These are phyloP conservation scores for Globisporangium cylindrosporum DNA, from an alignment of 352 stramenopile genomes.

Conservation along the genomic window DNA sequence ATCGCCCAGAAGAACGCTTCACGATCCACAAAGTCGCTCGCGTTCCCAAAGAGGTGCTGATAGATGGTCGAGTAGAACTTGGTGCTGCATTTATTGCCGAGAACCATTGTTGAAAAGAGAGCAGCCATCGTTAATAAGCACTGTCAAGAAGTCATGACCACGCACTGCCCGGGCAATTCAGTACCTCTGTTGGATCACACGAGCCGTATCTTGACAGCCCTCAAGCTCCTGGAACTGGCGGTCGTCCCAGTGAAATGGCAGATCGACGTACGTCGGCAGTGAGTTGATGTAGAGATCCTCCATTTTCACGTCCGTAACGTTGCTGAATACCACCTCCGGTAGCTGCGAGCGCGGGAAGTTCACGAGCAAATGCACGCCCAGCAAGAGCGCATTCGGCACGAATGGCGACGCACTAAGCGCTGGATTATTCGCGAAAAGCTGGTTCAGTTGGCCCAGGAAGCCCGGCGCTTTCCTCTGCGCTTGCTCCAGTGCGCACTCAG, in stretches of 20 bases:
- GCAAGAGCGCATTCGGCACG: conserved; percentile 61
- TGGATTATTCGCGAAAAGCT: conserved; percentile 36
- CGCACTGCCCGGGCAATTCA: conserved; percentile 3
- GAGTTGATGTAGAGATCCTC: conserved; percentile 61
- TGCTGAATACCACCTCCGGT: conserved; percentile 18
- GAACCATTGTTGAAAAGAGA: neutral
- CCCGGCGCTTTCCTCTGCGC: conserved; percentile 58
- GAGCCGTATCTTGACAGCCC: conserved; percentile 51
- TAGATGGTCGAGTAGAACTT: conserved; percentile 73
- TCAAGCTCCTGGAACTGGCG: conserved; percentile 59
- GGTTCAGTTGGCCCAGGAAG: conserved; percentile 58
- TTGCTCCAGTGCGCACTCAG: conserved; percentile 56
- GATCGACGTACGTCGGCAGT: conserved; percentile 50
- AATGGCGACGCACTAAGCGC: conserved; percentile 37
- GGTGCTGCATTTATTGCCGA: conserved; percentile 25
- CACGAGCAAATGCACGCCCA: conserved; percentile 67
- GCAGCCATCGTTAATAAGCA: neutral
- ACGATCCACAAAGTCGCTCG: conserved; percentile 44
- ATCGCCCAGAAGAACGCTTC: conserved; percentile 83
- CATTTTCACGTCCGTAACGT: conserved; percentile 20
- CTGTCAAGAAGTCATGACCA: conserved; percentile 10
- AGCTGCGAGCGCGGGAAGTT: conserved; percentile 39
- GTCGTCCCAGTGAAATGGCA: conserved; percentile 73
- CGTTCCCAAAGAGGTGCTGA: conserved; percentile 59
- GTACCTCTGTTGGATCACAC: conserved; percentile 61